These are phyloP conservation scores for Dothistroma septosporum DNA, from an alignment of 2,329 filamentous ascomycete genomes.

Conservation along the genomic window DNA sequence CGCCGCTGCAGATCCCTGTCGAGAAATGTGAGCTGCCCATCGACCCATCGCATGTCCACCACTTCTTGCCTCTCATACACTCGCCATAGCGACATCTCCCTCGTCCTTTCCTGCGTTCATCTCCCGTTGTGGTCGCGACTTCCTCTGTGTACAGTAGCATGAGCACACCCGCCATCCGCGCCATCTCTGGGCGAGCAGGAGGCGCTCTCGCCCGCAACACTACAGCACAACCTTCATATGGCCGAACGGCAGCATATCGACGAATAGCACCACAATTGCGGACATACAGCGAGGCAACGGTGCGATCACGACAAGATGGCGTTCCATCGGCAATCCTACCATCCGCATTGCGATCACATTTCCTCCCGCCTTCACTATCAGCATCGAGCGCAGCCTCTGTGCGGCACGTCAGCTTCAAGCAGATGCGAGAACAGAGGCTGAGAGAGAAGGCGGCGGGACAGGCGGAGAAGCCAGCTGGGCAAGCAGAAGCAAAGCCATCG, in stretches of 20 bases:
- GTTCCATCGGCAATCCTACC: constrained; percentile 28
- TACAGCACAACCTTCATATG: constrained; percentile 38
- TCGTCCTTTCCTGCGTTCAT: constrained; percentile 8
- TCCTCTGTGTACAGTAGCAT: constrained; percentile 36
- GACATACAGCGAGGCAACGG: constrained; percentile 29
- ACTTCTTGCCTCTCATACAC: constrained; percentile 5
- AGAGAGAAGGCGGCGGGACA: constrained; percentile 36
- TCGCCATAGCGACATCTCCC: constrained; percentile 6
- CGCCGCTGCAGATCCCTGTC: not conserved
- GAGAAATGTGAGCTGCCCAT: not conserved
- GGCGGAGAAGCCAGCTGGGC: constrained; percentile 40
- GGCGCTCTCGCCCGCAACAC: constrained; percentile 35
- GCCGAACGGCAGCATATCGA: constrained; percentile 47
- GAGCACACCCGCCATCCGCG: constrained; percentile 41
- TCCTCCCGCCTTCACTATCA: constrained; percentile 41
- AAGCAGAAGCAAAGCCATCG: constrained; percentile 37
- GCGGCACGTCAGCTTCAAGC: constrained; percentile 44
- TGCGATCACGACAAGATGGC: constrained; percentile 27
- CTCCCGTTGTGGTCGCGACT: not conserved
- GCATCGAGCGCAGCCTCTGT: constrained; percentile 40
- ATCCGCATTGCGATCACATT: constrained; percentile 42
- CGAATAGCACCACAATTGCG: constrained; percentile 38
- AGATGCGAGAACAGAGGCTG: constrained; percentile 35
- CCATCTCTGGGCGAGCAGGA: constrained; percentile 41
- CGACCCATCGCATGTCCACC: constrained; percentile 2